Percentiles rank a stretch among this genome's conserved stretches.
phyloP scores from a whole-genome alignment of 176 grass and related monocot genomes.

The Eleusine coracana region DNA sequence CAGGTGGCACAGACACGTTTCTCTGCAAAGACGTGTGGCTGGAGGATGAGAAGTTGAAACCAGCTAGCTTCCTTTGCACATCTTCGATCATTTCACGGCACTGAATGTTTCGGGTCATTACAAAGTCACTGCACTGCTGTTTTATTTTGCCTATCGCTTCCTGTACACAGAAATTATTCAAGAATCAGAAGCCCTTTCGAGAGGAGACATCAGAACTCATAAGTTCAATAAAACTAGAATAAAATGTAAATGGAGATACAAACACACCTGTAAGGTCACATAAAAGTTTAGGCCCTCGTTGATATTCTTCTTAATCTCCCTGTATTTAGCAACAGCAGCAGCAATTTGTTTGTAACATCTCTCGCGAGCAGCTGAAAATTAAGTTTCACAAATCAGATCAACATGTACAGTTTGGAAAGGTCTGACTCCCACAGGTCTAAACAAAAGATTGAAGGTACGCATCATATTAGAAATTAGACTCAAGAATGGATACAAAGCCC shows the following conservation, averaged over 20 bases:
- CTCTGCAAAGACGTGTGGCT: slow-evolving; percentile 42
- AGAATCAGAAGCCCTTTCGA: slow-evolving; percentile 21
- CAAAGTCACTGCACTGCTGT: slow-evolving; percentile 92
- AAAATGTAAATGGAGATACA: slow-evolving; percentile 34
- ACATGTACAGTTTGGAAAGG: neutral
- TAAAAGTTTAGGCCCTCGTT: slow-evolving; percentile 96
- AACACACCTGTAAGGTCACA: slow-evolving; percentile 82
- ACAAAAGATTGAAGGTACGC: slow-evolving; percentile 5
- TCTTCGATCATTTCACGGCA: slow-evolving; percentile 98
- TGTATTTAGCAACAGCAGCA: slow-evolving; percentile 89
- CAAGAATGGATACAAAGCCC: neutral
- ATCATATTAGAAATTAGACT: slow-evolving; percentile 22
- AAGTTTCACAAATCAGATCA: slow-evolving; percentile 29
- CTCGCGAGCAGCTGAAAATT: slow-evolving; percentile 81
- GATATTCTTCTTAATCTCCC: slow-evolving; percentile 83
- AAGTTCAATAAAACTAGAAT: slow-evolving; percentile 15
- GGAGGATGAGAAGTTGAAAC: slow-evolving; percentile 82
- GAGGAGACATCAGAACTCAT: slow-evolving; percentile 12
- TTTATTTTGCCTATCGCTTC: slow-evolving; percentile 91
- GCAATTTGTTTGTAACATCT: slow-evolving; percentile 93
- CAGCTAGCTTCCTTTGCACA: slow-evolving; percentile 83
- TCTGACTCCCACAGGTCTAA: neutral
- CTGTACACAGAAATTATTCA: slow-evolving; percentile 49
- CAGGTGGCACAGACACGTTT: slow-evolving; percentile 51
- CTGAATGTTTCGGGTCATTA: slow-evolving; percentile 94